Base-by-base conservation (phyloP, 371 early-diverging fungal genomes). In the Syncephalastrum monosporum region DNA sequence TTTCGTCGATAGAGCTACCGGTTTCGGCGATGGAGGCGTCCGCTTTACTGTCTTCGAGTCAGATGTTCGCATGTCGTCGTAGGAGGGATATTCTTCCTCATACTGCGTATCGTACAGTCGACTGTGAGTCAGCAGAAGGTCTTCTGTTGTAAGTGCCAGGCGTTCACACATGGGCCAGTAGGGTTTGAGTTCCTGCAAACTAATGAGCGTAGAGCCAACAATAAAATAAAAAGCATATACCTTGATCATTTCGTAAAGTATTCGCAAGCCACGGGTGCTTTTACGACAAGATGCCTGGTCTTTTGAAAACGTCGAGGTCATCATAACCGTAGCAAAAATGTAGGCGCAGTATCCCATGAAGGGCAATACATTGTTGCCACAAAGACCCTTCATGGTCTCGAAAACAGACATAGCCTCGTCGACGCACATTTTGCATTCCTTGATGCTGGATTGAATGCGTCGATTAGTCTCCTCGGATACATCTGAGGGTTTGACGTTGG, bases 111-210 rank as follows among this genome's bases (percentile, higher is more conserved):
- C 66, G 50, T 77, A 77, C 6, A 77, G 42, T 53, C 66, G 52
- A 47, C 66, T 71, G 25, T 77, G 77, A 13, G 67, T 56, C n/a
- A 57, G 43, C 13, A 74, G 24, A 51, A 77, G 60, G 41, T 77
- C 72, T 38, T 63, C 60, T 8, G 74, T 71, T 4, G 77, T 74
- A 1, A 56, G 43, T 1, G 74, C 63, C 27, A 77, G 44, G 29
- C 74, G 63, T 53, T 71, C 74, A 50, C 77, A 64, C 60, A 77
- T 64, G 23, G 72, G 74, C 77, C 77, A 77, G 42, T 69, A 74
- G 3, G 74, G 68, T 53, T 38, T 48, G n/a, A 50, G 50, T n/a
- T 41, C 52, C n/a, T 52, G 42, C 38, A 38, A 29, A 23, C 48
- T 19, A 15, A 47, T 24, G 24, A 14, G 48, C 25, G 21, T n/a